phyloP scores from a whole-genome alignment of 2,329 filamentous ascomycete genomes.

The Xylariomycetidae sp. region DNA sequence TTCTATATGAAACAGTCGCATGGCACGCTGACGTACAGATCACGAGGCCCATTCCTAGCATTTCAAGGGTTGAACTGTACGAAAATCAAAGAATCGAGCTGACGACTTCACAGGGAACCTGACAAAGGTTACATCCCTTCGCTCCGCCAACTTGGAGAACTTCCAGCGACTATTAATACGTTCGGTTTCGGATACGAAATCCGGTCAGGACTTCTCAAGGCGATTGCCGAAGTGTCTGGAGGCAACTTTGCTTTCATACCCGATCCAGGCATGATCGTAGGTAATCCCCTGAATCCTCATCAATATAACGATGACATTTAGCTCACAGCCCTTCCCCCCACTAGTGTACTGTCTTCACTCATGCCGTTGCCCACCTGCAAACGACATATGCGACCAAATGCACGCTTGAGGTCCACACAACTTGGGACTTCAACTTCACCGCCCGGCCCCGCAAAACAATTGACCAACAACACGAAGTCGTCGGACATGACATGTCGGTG shows the following conservation, averaged over 20 bases:
- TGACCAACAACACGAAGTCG: conserved; percentile 22
- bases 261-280: conserved; percentile 55
- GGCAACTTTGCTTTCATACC: conserved; percentile 60
- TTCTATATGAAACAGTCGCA: neutral
- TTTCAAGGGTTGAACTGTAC: too few species aligned
- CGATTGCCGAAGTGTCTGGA: conserved; percentile 52
- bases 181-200: conserved; percentile 51
- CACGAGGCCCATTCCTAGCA: too few species aligned
- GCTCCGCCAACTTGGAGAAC: conserved; percentile 35
- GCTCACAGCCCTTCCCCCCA: too few species aligned
- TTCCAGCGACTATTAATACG: conserved; percentile 45
- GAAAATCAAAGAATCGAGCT: too few species aligned
- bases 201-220: conserved; percentile 51
- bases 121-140: conserved; percentile 50
- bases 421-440: conserved; percentile 30
- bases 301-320: too few species aligned
- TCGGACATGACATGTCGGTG: conserved; percentile 22
- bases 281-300: conserved; percentile 5
- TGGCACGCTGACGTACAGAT: conserved; percentile 1
- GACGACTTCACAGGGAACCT: conserved; percentile 35
- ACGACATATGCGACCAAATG: conserved; percentile 50
- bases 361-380: conserved; percentile 58
- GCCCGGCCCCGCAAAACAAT: conserved; percentile 37
- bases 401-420: conserved; percentile 37
- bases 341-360: conserved; percentile 56